These are phyloP conservation scores for Apocynum venetum DNA, from an alignment of 257 asterid species.

Conservation along the genomic window DNA sequence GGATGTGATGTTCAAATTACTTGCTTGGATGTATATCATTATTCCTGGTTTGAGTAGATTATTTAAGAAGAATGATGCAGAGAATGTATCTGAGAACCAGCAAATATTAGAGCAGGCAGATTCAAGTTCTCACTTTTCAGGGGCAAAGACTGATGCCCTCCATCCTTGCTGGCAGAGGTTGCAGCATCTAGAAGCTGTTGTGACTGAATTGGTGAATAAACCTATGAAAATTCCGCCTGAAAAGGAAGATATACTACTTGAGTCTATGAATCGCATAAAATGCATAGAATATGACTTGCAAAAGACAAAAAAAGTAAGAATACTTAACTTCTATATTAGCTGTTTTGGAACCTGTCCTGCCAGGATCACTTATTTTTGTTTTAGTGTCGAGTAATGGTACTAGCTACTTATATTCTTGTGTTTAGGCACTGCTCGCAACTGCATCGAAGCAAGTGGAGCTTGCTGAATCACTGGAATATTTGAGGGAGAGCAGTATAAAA, in stretches of 20 bases:
- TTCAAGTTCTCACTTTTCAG: conserved; percentile 32
- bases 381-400: conserved; percentile 15
- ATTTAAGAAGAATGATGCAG: conserved; percentile 29
- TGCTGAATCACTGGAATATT: conserved; percentile 71
- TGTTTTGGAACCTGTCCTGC: neutral
- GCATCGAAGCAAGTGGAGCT: conserved; percentile 89
- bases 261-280: conserved; percentile 83
- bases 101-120: conserved; percentile 25
- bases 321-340: neutral
- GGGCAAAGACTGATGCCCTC: conserved; percentile 37
- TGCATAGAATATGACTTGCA: conserved; percentile 82
- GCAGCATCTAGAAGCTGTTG: conserved; percentile 72
- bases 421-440: conserved; percentile 76
- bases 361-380: conserved; percentile 8
- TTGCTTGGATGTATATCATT: conserved; percentile 47
- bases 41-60: conserved; percentile 38
- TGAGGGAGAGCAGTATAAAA: conserved; percentile 51
- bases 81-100: conserved; percentile 24
- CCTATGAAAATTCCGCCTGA: conserved; percentile 84
- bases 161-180: conserved; percentile 78
- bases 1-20: conserved; percentile 38
- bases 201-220: conserved; percentile 63
- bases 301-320: conserved; percentile 72
- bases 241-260: conserved; percentile 72
- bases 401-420: conserved; percentile 7